Evolutionary conservation across 2,329 filamentous ascomycete genomes (phyloP), one percentile per base, ranked within the genome.

Genomic region (Penicillium sp.): DNA sequence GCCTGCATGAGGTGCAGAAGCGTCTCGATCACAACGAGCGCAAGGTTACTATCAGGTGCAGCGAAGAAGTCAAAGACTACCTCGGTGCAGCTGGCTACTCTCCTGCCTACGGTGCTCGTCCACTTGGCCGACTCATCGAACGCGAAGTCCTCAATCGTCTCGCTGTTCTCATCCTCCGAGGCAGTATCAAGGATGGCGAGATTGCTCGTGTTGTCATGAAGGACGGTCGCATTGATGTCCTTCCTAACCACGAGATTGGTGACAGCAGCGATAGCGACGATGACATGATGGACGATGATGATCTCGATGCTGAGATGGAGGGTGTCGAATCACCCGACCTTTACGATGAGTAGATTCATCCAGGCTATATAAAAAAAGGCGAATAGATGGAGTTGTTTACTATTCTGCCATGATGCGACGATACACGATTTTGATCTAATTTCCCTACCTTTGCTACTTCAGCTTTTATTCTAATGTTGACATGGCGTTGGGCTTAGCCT

Each of bases 81-180:
- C 84, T 99, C 8, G 94, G 92, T 65, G 85, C 84, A 39, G 89
- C 92, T 0, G 94, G 94, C 9, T 99, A 99, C 78, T 96, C 90
- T 13, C 94, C 94, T 1, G 92, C 90, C 1, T 99, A 99, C 67
- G 94, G 94, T 73, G 94, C 94, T 39, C 84, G 94, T 54, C 94
- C 94, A 34, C 79, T 99, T 21, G 86, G 88, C 16, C 84, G 94
- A 49, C 84, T 99, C 55, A 97, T 99, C 64, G 94, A 99, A 79
- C 94, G 94, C 77, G 94, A 99, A 75, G 91, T 99, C 3, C 85
- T 99, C 67, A 99, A 99, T 76, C 87, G 88, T 46, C 79, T 99
- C 59, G 94, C 94, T 1, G 89, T 99, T 39, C 83, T 97, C 59
- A 95, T 99, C 59, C 81, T 99, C 22, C 85, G 92, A 59, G 91